Conservation (phyloP, 305 asterid genomes). For the Ilex paraguariensis region DNA sequence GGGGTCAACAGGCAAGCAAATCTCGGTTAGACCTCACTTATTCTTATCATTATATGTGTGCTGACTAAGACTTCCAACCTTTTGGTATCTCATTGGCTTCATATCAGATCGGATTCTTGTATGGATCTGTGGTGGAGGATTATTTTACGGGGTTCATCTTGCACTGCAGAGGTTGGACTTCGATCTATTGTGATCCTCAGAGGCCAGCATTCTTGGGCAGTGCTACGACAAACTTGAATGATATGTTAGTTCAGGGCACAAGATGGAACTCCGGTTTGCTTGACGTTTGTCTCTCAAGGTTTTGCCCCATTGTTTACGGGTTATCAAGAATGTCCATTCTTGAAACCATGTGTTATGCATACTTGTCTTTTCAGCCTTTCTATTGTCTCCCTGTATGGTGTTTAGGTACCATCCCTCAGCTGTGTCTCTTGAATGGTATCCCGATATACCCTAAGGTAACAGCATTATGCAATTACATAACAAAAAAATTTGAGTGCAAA, state of each 20-base stretch:
- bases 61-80: not conserved
- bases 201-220: conserved; percentile 67
- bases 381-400: conserved; percentile 34
- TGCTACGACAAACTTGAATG: conserved; percentile 42
- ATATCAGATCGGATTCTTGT: conserved; percentile 61
- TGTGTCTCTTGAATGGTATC: conserved; percentile 42
- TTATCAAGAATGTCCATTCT: conserved; percentile 44
- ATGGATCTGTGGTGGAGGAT: conserved; percentile 63
- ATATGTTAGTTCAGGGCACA: conserved; percentile 43
- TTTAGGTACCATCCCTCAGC: conserved; percentile 56
- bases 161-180: conserved; percentile 60
- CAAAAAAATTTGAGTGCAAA: no score
- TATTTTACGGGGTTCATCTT: conserved; percentile 50
- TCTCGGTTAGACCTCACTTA: no score
- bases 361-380: conserved; percentile 28
- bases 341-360: conserved; percentile 47
- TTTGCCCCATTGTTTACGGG: conserved; percentile 52
- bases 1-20: conserved; percentile 53
- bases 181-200: conserved; percentile 44
- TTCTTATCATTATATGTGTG: no score
- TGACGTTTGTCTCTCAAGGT: conserved; percentile 46
- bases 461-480: not conserved
- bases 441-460: conserved; percentile 61
- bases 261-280: conserved; percentile 54
- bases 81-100: not conserved